Evolutionary conservation across 2,329 filamentous ascomycete species (phyloP).

Genomic region (Verticillium dahliae): DNA sequence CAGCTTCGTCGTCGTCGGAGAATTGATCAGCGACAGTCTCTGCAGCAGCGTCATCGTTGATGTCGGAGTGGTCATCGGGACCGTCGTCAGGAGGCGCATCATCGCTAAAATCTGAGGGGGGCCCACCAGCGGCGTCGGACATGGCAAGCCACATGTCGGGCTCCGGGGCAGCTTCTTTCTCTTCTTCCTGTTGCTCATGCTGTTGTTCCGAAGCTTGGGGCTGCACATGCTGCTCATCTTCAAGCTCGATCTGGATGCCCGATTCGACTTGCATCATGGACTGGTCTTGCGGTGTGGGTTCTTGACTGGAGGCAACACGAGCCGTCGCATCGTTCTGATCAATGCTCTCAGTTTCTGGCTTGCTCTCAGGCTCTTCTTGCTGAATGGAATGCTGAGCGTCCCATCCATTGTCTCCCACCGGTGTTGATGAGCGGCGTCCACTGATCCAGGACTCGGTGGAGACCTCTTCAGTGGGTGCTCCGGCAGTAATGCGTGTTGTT

Average conservation of each 20-base stretch:
- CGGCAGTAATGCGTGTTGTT: neutral
- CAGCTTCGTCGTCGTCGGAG: slow-evolving; percentile 5
- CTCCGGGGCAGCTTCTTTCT: slow-evolving; percentile 14
- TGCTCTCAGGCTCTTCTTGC: neutral
- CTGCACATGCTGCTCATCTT: neutral
- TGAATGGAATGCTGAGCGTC: neutral
- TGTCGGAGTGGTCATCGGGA: neutral
- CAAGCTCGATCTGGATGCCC: slow-evolving; percentile 13
- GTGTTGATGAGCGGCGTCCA: neutral
- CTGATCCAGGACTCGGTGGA: neutral
- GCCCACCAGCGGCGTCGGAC: slow-evolving; percentile 18
- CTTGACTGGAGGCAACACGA: slow-evolving; percentile 4
- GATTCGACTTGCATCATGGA: slow-evolving; percentile 23
- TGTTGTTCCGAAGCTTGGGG: neutral
- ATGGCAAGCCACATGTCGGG: slow-evolving; percentile 41
- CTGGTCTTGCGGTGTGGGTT: slow-evolving; percentile 15
- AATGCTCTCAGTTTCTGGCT: slow-evolving; percentile 13
- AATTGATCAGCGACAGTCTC: neutral
- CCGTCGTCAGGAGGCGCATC: neutral
- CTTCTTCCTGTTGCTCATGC: neutral
- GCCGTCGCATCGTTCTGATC: slow-evolving; percentile 7
- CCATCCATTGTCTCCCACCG: neutral
- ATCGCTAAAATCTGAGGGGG: slow-evolving; percentile 3
- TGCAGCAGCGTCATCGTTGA: neutral
- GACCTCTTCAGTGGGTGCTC: neutral